Evolutionary conservation across 257 asterid genomes (phyloP).

Genomic region (Oldenlandia corymbosa): DNA sequence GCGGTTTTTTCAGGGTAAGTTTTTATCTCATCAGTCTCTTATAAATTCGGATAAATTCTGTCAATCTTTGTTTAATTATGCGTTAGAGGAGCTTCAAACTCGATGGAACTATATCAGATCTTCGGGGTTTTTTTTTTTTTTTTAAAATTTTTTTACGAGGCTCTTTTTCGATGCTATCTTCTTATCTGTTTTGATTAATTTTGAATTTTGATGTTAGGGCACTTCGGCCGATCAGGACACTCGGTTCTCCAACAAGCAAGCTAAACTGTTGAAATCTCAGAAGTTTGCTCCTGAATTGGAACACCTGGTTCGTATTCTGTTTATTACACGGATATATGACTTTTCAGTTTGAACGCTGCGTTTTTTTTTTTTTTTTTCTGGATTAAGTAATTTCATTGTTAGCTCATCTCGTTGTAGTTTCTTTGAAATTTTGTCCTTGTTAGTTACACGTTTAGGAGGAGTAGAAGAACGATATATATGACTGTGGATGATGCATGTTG

Average conservation of each 20-base stretch:
- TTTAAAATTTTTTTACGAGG: neutral
- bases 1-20: conserved; percentile 88
- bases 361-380: too few species aligned
- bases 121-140: too few species aligned
- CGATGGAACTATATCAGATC: neutral
- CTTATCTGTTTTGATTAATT: too few species aligned
- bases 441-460: conserved; percentile 16
- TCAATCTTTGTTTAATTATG: neutral
- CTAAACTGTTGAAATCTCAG: conserved; percentile 86
- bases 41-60: neutral
- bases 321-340: neutral
- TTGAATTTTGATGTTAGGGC: conserved; percentile 48
- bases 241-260: conserved; percentile 98
- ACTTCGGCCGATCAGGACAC: conserved; percentile 99
- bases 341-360: neutral
- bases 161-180: conserved; percentile 1
- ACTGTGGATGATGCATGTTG: conserved; percentile 7
- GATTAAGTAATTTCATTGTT: too few species aligned
- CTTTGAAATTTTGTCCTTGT: neutral
- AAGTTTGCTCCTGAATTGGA: conserved; percentile 96
- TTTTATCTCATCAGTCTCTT: neutral
- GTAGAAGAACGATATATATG: conserved; percentile 10
- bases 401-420: neutral
- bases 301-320: conserved; percentile 48
- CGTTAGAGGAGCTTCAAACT: neutral